These are phyloP conservation scores for Blumeria graminis DNA, from an alignment of 2,329 filamentous ascomycete species.

Conservation along the genomic window DNA sequence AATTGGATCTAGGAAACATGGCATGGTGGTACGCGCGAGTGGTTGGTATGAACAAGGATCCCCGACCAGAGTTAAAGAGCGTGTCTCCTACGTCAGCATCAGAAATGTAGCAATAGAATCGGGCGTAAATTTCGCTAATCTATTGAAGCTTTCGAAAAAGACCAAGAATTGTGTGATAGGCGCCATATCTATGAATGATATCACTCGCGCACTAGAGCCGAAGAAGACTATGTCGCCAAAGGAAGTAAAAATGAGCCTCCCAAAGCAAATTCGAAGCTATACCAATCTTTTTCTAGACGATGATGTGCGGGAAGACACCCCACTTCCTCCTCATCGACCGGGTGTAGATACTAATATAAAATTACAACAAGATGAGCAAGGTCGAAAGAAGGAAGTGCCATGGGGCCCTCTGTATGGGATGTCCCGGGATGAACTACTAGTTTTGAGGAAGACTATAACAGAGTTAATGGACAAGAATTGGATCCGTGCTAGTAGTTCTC, in stretches of 20 bases:
- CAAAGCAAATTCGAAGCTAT: background rate
- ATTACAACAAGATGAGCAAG: background rate
- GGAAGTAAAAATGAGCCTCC: background rate
- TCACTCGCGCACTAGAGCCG: background rate
- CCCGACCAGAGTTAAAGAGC: background rate
- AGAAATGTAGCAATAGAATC: background rate
- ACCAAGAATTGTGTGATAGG: background rate
- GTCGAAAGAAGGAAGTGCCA: background rate
- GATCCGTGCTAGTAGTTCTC: background rate
- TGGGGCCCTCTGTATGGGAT: background rate
- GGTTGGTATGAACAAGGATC: background rate
- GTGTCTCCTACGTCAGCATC: background rate
- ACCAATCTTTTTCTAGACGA: background rate
- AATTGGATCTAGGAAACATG: background rate
- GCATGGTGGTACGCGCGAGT: background rate
- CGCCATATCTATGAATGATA: background rate
- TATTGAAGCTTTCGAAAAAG: background rate
- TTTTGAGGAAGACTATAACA: background rate
- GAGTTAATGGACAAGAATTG: background rate
- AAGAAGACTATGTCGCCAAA: background rate
- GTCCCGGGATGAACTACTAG: background rate
- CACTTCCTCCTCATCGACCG: background rate
- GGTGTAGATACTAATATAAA: background rate
- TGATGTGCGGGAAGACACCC: background rate
- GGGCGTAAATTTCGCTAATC: background rate